Evolutionary conservation across 2,329 filamentous ascomycete species (phyloP).

Genomic region (Trichocomaceae sp.): DNA sequence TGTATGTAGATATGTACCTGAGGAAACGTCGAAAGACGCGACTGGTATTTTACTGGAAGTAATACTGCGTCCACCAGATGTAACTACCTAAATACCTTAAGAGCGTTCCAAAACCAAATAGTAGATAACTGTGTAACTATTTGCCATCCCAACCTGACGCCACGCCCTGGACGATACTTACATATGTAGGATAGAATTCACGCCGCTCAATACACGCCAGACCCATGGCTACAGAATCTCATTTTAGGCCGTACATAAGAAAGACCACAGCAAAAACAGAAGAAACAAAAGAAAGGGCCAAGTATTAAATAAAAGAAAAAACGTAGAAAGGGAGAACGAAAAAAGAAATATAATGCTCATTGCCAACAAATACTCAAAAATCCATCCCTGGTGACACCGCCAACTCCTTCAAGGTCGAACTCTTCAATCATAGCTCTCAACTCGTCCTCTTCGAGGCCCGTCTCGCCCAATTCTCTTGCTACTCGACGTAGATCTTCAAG

Average conservation of each 20-base stretch:
- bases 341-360: slow-evolving; percentile 22
- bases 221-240: neutral
- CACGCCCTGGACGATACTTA: neutral
- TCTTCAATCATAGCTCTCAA: slow-evolving; percentile 95
- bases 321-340: neutral
- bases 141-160: neutral
- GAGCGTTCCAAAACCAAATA: neutral
- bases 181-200: neutral
- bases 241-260: neutral
- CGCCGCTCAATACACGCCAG: slow-evolving; percentile 1
- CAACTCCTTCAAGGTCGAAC: slow-evolving; percentile 90
- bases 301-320: neutral
- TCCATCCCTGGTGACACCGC: slow-evolving; percentile 60
- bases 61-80: neutral
- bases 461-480: slow-evolving; percentile 82
- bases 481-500: slow-evolving; percentile 81
- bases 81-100: neutral
- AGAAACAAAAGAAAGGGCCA: neutral
- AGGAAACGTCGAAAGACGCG: too few relatives aligned
- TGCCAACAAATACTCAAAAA: slow-evolving; percentile 62
- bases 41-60: neutral
- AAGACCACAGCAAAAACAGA: slow-evolving; percentile 3
- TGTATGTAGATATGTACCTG: neutral
- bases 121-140: neutral
- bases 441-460: slow-evolving; percentile 82